phyloP scores from a whole-genome alignment of 2,329 filamentous ascomycete genomes.

The Talaromyces atroroseus region DNA sequence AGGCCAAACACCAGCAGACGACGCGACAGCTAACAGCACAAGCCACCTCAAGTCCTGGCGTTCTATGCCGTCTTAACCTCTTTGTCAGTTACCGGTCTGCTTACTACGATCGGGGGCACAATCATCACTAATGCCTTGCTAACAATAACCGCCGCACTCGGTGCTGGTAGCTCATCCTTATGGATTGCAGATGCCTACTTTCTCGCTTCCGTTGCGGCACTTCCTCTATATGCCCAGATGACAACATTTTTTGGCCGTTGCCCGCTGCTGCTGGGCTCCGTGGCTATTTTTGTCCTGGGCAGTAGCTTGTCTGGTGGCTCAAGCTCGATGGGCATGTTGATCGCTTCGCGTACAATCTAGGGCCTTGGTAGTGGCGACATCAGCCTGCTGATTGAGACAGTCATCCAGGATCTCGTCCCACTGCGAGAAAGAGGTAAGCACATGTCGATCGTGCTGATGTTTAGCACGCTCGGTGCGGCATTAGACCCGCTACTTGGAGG shows the following conservation, averaged over 20 bases:
- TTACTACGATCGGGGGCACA: conserved; percentile 33
- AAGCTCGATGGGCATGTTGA: conserved; percentile 28
- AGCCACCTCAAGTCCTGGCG: neutral
- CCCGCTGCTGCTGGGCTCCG: neutral
- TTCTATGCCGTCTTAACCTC: conserved; percentile 4
- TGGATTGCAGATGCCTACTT: neutral
- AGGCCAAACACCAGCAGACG: neutral
- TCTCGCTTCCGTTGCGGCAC: neutral
- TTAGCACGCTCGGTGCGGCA: conserved; percentile 40
- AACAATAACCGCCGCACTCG: conserved; percentile 24
- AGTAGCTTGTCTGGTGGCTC: neutral
- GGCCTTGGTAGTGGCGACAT: conserved; percentile 46
- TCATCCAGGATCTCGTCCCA: conserved; percentile 49
- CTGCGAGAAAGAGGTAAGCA: conserved; percentile 44
- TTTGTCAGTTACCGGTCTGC: conserved; percentile 23
- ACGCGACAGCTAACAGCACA: neutral
- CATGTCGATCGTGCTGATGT: conserved; percentile 32
- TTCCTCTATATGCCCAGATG: neutral
- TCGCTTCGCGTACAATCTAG: conserved; percentile 50
- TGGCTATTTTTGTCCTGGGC: neutral
- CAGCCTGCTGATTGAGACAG: conserved; percentile 40
- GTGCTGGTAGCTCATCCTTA: neutral
- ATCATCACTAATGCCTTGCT: conserved; percentile 39
- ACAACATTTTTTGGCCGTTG: neutral
- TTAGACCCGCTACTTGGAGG: conserved; percentile 24